Evolutionary conservation across 805 yeast species (phyloP).

Genomic region (Candida quercuum): DNA sequence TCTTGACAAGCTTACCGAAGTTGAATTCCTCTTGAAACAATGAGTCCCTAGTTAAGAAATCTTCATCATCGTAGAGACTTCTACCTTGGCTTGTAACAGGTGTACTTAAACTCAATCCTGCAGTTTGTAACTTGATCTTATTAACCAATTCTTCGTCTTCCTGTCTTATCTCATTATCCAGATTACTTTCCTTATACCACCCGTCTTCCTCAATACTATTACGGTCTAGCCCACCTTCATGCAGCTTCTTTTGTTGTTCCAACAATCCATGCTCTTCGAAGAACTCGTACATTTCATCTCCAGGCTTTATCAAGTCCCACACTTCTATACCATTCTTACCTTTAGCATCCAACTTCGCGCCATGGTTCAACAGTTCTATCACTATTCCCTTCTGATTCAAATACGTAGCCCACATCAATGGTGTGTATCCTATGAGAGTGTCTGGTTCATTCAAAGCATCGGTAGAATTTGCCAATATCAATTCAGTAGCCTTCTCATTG

Average conservation of each 20-base stretch:
- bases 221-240: background rate
- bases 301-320: constrained; percentile 50
- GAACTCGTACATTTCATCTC: constrained; percentile 51
- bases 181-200: constrained; percentile 13
- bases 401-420: constrained; percentile 85
- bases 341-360: constrained; percentile 48
- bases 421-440: constrained; percentile 48
- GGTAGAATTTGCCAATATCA: constrained; percentile 33
- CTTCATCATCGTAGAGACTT: constrained; percentile 18
- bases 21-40: constrained; percentile 42
- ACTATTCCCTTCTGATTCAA: constrained; percentile 52
- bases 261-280: constrained; percentile 47
- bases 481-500: constrained; percentile 42
- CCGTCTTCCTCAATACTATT: constrained; percentile 1
- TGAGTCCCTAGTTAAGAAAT: constrained; percentile 8
- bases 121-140: constrained; percentile 35
- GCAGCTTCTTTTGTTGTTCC: constrained; percentile 6
- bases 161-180: constrained; percentile 6
- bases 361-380: constrained; percentile 50
- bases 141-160: constrained; percentile 28
- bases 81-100: constrained; percentile 10
- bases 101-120: constrained; percentile 26
- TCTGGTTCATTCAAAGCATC: constrained; percentile 50
- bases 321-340: constrained; percentile 45
- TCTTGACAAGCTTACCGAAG: constrained; percentile 47